Base-by-base conservation (phyloP, 805 yeast genomes). In the Candida railenensis region DNA sequence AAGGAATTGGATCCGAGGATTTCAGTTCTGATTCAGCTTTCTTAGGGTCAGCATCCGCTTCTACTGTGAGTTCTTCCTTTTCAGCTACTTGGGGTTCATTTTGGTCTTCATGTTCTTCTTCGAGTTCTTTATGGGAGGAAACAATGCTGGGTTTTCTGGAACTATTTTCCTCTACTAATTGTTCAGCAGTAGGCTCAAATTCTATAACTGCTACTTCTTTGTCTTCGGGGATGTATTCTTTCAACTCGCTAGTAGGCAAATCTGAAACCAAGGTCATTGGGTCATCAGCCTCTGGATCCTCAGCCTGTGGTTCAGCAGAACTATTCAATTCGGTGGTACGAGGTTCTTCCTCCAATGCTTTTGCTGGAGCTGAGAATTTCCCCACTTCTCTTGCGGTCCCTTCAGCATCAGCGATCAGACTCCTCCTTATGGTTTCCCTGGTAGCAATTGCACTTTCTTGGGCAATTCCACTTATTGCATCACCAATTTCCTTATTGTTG, bases 211-310 rank as follows among this genome's bases (percentile, higher is more conserved):
- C 28, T 8, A n/a, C 34, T 14, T 42, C 42, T 16, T 39, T 37
- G 4, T 34, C 22, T 20, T 53, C 52, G 8, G 59, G 57, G 14
- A 54, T 50, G 12, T 45, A 53, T 37, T 48, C 52, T 40, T 53
- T 55, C 14, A 56, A 42, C 22, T 54, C 53, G n/a, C 53, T 52
- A 2, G 48, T 44, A 11, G 49, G 48, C 34, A 53, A 47, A 30
- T 49, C 54, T 20, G 45, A 53, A 5, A 53, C 40, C 39, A 56
- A 49, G 9, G 56, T 54, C 19, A 42, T 22, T 15, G 55, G 52
- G 22, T 51, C 53, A 19, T 25, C 25, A 20, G 22, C 22, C 18
- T 33, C 18, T 33, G 36, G 36, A 8, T 33, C 36, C 18, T 8
- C 5, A 15, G 36, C 14, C 36, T 33, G 36, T 36, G 22, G 20